A percentile compares a stretch with the other conserved stretches of the same genome.
Evolutionary conservation across 1,284 basidiomycete genomes (phyloP).

Genomic region (Lentinus polychrous): DNA sequence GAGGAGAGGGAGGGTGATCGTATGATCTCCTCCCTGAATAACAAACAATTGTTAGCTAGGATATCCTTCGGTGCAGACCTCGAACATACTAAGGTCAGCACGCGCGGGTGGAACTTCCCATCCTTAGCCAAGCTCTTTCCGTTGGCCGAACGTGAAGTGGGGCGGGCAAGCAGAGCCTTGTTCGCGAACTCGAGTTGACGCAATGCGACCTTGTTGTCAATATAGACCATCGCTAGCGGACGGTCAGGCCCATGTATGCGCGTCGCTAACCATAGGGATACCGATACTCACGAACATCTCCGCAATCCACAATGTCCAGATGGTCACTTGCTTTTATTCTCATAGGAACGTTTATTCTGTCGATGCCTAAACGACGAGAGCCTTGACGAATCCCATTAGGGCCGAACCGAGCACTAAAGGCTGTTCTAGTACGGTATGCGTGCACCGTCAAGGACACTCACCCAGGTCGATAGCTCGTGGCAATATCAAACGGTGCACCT

Average conservation of each 20-base stretch:
- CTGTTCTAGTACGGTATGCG: neutral
- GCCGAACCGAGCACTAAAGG: constrained; percentile 27
- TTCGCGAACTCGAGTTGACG: constrained; percentile 29
- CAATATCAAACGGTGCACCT: constrained; percentile 30
- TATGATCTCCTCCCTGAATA: constrained; percentile 32
- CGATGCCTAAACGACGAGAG: constrained; percentile 23
- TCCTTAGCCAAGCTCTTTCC: constrained; percentile 26
- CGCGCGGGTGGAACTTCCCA: constrained; percentile 29
- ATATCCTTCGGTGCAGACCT: neutral
- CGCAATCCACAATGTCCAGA: constrained; percentile 29
- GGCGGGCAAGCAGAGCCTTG: constrained; percentile 19
- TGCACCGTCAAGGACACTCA: constrained; percentile 10
- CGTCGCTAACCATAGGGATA: neutral
- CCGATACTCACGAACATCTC: constrained; percentile 28
- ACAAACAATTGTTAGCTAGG: neutral
- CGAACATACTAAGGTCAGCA: constrained; percentile 26
- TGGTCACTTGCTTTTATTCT: constrained; percentile 24
- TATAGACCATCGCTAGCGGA: constrained; percentile 23
- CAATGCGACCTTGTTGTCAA: constrained; percentile 30
- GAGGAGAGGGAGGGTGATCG: constrained; percentile 32
- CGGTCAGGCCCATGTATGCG: neutral
- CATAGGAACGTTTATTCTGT: constrained; percentile 25
- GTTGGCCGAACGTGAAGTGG: constrained; percentile 16
- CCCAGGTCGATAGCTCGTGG: constrained; percentile 29
- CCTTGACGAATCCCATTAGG: constrained; percentile 33